phyloP scores from a whole-genome alignment of 495 filamentous ascomycete species.

The Penicillium bialowiezense region DNA sequence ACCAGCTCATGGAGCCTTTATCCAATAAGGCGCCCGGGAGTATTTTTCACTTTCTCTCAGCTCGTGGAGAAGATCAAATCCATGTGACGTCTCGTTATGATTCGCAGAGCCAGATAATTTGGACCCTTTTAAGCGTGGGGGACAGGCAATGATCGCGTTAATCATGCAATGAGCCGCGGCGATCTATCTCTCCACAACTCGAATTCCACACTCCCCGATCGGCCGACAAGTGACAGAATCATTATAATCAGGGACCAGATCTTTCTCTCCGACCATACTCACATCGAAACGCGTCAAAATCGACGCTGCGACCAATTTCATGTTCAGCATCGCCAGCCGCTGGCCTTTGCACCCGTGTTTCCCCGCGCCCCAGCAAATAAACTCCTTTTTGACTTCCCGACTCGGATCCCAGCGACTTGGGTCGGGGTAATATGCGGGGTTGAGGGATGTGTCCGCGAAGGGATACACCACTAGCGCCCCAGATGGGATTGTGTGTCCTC shows the following conservation, averaged over 20 bases:
- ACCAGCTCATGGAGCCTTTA: too few species aligned
- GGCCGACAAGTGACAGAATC: conserved; percentile 8
- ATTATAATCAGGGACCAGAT: conserved; percentile 4
- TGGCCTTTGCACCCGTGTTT: conserved; percentile 11
- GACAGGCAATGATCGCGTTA: too few species aligned
- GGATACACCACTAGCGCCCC: conserved; percentile 6
- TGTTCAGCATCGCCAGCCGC: conserved; percentile 4
- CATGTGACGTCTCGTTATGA: background rate
- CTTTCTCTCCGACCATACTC: background rate
- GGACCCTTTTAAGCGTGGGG: too few species aligned
- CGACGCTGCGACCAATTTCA: conserved; percentile 7
- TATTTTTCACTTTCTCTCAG: too few species aligned
- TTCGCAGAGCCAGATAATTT: background rate
- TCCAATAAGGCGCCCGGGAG: too few species aligned
- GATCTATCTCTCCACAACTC: background rate
- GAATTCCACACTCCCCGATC: background rate
- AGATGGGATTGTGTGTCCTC: conserved; percentile 2
- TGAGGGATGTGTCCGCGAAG: conserved; percentile 8
- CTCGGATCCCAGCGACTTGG: conserved; percentile 7
- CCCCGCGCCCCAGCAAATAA: conserved; percentile 6
- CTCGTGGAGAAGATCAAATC: too few species aligned
- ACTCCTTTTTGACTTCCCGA: background rate
- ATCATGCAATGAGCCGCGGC: too few species aligned
- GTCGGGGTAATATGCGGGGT: background rate
- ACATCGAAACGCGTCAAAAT: background rate